Percentiles rank a stretch among this genome's conserved stretches.
phyloP scores from a whole-genome alignment of 2,329 filamentous ascomycete genomes.

The Ophiostoma fasciatum region DNA sequence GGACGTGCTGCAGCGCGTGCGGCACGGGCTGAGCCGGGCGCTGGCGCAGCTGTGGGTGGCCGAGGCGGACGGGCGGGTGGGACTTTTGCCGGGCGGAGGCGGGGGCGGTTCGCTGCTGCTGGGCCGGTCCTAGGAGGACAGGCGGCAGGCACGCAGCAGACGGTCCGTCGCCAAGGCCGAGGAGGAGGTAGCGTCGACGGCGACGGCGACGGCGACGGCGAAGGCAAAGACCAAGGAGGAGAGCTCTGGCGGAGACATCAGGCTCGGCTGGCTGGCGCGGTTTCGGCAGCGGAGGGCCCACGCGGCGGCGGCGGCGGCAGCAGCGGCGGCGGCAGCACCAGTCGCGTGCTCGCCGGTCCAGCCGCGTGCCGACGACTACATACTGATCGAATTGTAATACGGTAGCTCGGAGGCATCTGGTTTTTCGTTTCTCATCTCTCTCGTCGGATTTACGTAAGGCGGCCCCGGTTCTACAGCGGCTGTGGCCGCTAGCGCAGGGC shows the following conservation, averaged over 20 bases:
- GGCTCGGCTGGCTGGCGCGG: no score
- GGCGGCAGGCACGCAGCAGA: neutral
- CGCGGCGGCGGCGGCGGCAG: neutral
- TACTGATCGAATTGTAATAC: neutral
- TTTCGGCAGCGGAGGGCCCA: neutral
- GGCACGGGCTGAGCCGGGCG: conserved; percentile 60
- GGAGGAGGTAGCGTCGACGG: no score
- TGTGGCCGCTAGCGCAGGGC: no score
- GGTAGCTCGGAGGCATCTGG: no score
- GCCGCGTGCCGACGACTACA: neutral
- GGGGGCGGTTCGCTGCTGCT: neutral
- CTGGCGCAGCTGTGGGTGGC: conserved; percentile 54
- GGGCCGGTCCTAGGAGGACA: conserved; percentile 4
- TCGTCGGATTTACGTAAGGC: no score
- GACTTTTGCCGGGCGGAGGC: neutral
- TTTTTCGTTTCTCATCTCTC: no score
- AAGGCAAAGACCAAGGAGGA: no score
- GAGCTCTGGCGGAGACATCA: no score
- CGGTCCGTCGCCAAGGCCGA: no score
- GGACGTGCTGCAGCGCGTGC: conserved; percentile 58
- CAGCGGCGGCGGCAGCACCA: neutral
- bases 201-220: no score
- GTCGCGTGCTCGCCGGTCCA: neutral
- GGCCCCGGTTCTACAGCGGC: no score
- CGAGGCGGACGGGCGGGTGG: conserved; percentile 36